Evolutionary conservation across 768 basidiomycete genomes (phyloP).

Genomic region (Tylopilus balloui): DNA sequence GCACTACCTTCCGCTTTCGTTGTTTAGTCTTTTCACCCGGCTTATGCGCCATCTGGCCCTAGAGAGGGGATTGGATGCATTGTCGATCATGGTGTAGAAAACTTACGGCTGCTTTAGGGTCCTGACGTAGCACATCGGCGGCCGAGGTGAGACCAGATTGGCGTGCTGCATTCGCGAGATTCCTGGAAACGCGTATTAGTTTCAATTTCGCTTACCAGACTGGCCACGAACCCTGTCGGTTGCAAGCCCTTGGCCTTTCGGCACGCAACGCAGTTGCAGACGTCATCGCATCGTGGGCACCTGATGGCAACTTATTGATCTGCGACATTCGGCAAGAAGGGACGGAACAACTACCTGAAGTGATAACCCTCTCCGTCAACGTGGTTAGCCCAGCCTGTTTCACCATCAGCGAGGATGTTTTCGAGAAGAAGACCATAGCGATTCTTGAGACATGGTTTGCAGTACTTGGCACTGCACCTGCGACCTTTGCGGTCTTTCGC

Average conservation of each 20-base stretch:
- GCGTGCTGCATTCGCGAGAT: slow-evolving; percentile 36
- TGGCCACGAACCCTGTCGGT: slow-evolving; percentile 50
- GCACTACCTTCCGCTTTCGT: slow-evolving; percentile 1
- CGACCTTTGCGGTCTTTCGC: slow-evolving; percentile 29
- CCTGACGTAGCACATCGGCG: slow-evolving; percentile 33
- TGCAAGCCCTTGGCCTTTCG: slow-evolving; percentile 58
- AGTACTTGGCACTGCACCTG: slow-evolving; percentile 57
- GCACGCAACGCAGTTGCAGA: slow-evolving; percentile 66
- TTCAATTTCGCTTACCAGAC: not conserved
- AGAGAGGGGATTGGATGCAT: slow-evolving; percentile 8
- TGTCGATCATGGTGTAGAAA: not conserved
- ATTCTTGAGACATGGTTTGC: slow-evolving; percentile 62
- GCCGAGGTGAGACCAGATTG: slow-evolving; percentile 37
- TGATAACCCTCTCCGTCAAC: slow-evolving; percentile 35
- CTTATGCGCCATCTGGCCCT: slow-evolving; percentile 30
- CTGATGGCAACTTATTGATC: slow-evolving; percentile 34
- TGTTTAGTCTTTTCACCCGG: slow-evolving; percentile 16
- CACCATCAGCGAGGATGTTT: slow-evolving; percentile 41
- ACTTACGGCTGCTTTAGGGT: slow-evolving; percentile 33
- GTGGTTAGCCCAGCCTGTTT: slow-evolving; percentile 26
- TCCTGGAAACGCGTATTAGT: slow-evolving; percentile 27
- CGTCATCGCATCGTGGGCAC: slow-evolving; percentile 63
- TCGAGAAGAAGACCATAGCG: slow-evolving; percentile 47
- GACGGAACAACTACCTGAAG: slow-evolving; percentile 45
- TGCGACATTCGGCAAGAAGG: slow-evolving; percentile 4